Evolutionary conservation across 257 asterid genomes (phyloP).

Genomic region (Solanum bulbocastanum): DNA sequence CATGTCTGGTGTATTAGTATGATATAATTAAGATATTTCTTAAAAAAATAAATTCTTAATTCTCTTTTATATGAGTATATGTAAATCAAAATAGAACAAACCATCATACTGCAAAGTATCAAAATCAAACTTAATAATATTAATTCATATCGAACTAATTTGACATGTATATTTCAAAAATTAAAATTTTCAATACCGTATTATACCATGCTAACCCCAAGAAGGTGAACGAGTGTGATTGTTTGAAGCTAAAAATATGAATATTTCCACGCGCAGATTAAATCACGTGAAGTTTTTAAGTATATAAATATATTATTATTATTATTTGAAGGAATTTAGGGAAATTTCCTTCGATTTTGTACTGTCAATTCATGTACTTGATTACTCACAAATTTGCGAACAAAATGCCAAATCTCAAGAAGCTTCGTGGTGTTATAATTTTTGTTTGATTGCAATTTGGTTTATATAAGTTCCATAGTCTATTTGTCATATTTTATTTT

Average conservation of each 20-base stretch:
- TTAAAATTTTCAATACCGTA: no score
- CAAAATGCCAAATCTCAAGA: neutral
- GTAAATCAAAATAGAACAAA: no score
- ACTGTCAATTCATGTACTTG: neutral
- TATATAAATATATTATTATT: neutral
- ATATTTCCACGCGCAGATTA: neutral
- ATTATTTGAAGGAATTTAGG: neutral
- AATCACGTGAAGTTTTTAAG: neutral
- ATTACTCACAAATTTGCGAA: neutral
- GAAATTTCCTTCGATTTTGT: neutral
- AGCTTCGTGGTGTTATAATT: neutral
- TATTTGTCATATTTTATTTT: neutral
- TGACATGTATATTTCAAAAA: rapidly evolving
- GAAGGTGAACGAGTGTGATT: neutral
- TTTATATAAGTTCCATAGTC: neutral
- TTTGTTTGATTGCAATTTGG: neutral
- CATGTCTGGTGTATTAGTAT: no score
- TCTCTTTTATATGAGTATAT: no score
- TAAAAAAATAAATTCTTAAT: rapidly evolving
- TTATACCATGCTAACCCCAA: neutral
- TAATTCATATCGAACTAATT: no score
- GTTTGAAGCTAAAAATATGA: neutral
- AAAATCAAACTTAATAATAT: no score
- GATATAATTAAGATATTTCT: no score
- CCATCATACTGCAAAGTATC: neutral